Base-by-base conservation (phyloP, 1,284 basidiomycete species). In the Cryptococcus sp. region DNA sequence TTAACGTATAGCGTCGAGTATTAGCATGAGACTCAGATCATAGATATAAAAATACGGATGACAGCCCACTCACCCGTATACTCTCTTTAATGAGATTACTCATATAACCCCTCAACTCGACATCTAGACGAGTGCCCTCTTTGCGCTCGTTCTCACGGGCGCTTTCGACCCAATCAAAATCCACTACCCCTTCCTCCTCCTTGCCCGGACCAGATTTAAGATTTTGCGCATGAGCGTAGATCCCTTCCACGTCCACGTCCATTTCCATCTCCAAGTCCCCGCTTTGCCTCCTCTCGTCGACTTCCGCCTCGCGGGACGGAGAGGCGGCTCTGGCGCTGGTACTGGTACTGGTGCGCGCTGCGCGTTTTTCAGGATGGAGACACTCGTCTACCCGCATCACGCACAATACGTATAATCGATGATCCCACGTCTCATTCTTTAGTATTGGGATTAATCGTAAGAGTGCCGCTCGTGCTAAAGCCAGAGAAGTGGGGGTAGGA, bases 31-130 rank as follows among this genome's bases (percentile, higher is more conserved):
- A 43, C 6, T 13, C 17, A 13, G 17, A n/a, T n/a, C 51, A 52
- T 16, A 38, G 26, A 25, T 37, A 20, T 13, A 39, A 15, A 29
- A 3, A 25, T 1, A 3, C 34, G 49, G 53, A 8, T 23, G 25
- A 45, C 19, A 20, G n/a, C 3, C 38, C 37, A 62, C 75, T 64
- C 59, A 77, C 75, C 26, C 75, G 49, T 29, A 77, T 77, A 56
- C 68, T 71, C 64, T 77, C 75, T 51, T 73, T 75, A 67, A 76
- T 76, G 25, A 77, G 63, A 55, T 75, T 77, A 55, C 68, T 70
- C 62, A 74, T 64, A 60, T 76, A 77, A 10, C 73, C 73, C 48
- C 65, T 69, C 25, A 76, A 61, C 59, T 77, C 75, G 11, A 77
- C 70, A 26, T 61, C 64, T 52, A 75, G 61, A 44, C 63, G 64